Evolutionary conservation across 2,329 filamentous ascomycete species (phyloP).

Genomic region (Phyllosticta paracitricarpa): DNA sequence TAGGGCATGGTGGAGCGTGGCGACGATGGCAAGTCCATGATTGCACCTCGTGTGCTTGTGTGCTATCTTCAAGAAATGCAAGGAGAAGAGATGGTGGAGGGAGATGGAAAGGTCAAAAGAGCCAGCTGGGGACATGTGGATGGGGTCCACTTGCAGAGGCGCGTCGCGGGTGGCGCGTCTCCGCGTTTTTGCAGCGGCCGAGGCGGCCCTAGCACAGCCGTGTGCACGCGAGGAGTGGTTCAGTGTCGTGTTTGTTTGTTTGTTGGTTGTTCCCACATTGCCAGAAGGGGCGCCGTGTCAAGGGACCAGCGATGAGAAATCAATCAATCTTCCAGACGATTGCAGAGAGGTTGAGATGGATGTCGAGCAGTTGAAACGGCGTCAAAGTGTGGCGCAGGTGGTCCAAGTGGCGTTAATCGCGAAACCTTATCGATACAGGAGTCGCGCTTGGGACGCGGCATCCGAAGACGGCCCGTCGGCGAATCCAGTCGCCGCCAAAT

Average conservation of each 20-base stretch:
- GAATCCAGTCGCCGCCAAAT: slow-evolving; percentile 9
- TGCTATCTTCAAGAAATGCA: slow-evolving; percentile 6
- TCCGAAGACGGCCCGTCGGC: slow-evolving; percentile 11
- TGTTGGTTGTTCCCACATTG: no score
- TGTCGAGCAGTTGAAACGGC: not conserved
- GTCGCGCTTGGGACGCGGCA: not conserved
- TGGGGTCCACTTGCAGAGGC: slow-evolving; percentile 5
- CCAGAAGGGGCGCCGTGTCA: not conserved
- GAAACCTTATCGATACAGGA: not conserved
- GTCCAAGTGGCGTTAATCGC: not conserved
- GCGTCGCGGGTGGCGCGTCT: slow-evolving; percentile 3
- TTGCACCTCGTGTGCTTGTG: not conserved
- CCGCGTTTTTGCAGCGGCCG: slow-evolving; percentile 4
- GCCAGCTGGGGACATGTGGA: slow-evolving; percentile 1
- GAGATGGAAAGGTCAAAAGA: slow-evolving; percentile 1
- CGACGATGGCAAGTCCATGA: not conserved
- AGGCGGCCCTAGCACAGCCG: not conserved
- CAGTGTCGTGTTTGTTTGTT: no score
- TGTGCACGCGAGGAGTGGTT: not conserved
- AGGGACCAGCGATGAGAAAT: not conserved
- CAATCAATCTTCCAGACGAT: not conserved
- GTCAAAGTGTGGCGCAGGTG: not conserved
- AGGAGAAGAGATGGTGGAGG: slow-evolving; percentile 1
- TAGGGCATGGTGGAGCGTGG: not conserved
- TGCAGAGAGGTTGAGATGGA: no score